A percentile compares a stretch with the other conserved stretches of the same genome.
Evolutionary conservation across 164 flowering plant species (phyloP).

Genomic region (Brasenia schreberi): DNA sequence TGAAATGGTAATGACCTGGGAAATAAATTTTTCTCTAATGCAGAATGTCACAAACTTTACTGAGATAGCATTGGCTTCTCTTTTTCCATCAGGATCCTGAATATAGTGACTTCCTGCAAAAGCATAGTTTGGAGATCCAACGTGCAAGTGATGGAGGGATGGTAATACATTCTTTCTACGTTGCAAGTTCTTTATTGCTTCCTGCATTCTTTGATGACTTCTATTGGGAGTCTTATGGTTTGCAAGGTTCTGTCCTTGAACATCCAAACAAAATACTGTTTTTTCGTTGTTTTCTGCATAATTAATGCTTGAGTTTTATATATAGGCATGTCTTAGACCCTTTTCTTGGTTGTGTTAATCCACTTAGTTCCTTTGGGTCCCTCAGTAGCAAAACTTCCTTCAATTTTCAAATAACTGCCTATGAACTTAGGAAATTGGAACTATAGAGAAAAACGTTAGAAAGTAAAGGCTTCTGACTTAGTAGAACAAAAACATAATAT

Average conservation of each 20-base stretch:
- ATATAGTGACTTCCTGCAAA: slow-evolving; percentile 47
- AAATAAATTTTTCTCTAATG: too few relatives aligned
- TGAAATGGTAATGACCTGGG: too few relatives aligned
- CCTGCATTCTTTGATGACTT: background rate
- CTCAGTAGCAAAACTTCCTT: background rate
- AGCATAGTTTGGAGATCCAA: slow-evolving; percentile 15
- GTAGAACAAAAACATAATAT: too few relatives aligned
- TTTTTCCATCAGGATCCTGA: slow-evolving; percentile 43
- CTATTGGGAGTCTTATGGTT: background rate
- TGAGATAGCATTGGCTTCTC: background rate
- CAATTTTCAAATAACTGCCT: too few relatives aligned
- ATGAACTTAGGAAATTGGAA: too few relatives aligned
- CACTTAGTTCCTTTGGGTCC: background rate
- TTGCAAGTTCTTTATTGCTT: background rate
- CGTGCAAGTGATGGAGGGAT: slow-evolving; percentile 21
- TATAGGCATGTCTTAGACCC: background rate
- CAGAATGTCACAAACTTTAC: background rate
- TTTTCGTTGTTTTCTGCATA: background rate
- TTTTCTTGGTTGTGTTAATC: background rate
- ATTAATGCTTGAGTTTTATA: background rate
- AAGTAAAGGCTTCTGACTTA: too few relatives aligned
- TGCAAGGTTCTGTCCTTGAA: background rate
- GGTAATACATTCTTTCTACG: slow-evolving; percentile 20
- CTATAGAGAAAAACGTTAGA: too few relatives aligned
- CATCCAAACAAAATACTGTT: background rate